Evolutionary conservation across 2,329 filamentous ascomycete genomes (phyloP).

Genomic region (Diaporthe longicolla): DNA sequence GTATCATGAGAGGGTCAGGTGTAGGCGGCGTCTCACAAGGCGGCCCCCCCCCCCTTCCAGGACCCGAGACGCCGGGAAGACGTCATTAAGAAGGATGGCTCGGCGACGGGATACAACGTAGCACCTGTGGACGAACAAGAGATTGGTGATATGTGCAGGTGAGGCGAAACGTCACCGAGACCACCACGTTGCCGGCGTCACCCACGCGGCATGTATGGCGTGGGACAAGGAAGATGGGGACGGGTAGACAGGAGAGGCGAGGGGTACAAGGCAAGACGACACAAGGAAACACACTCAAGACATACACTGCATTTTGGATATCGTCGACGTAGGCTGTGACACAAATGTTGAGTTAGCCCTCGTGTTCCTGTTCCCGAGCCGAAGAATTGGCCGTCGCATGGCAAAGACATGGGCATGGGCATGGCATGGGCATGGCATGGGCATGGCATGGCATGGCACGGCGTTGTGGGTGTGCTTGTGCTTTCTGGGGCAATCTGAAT

Average conservation of each 20-base stretch:
- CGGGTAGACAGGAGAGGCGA: conserved; percentile 12
- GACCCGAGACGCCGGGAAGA: conserved; percentile 8
- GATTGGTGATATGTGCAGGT: not conserved
- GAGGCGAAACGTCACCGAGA: not conserved
- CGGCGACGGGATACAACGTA: not conserved
- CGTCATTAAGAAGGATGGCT: not conserved
- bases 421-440: conserved; percentile 20
- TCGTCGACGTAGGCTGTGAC: conserved; percentile 60
- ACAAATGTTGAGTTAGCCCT: conserved; percentile 51
- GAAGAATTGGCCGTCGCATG: conserved; percentile 27
- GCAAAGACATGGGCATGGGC: conserved; percentile 19
- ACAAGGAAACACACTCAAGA: conserved; percentile 45
- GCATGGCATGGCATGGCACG: conserved; percentile 5
- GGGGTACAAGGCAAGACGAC: conserved; percentile 40
- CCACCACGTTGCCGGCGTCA: not conserved
- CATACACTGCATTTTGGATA: conserved; percentile 67
- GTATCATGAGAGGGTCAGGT: not conserved
- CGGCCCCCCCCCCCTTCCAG: not conserved
- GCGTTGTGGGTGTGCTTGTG: conserved; percentile 30
- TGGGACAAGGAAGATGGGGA: not conserved
- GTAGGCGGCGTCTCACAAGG: not conserved
- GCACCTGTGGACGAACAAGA: not conserved
- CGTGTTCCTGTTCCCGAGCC: not conserved
- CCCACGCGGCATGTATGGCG: not conserved
- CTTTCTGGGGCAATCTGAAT: conserved; percentile 29